Evolutionary conservation across 345 rosid species (phyloP), one percentile per base, ranked within the genome.

Genomic region (Excoecaria cochinchinensis): DNA sequence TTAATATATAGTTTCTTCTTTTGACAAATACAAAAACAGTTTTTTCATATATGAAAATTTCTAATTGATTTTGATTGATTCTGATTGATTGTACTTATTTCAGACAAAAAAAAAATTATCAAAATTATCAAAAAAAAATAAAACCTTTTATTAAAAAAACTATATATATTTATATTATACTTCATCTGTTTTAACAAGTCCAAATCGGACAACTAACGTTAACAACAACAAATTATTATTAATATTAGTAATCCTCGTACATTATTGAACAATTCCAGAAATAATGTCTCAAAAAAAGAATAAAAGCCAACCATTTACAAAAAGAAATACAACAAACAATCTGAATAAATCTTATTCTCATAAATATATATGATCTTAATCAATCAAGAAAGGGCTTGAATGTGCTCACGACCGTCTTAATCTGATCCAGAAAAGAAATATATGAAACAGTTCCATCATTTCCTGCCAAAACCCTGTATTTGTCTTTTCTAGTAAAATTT

Each of bases 401-500:
- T 21, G 90, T 84, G 78, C 86, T 84, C 71, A 91, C 88, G 36
- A 84, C 86, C 78, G 82, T 84, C 86, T 85, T 88, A 22, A 85
- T 38, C 64, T 86, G 90, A 62, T 85, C 89, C 53, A 87, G 70
- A 61, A 87, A 72, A 1, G 94, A 88, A 42, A 73, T 81, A 80
- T 77, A 79, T 42, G 95, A 84, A 52, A 86, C 97, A 24, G 90
- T 87, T 77, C 98, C 97, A 50, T 94, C 98, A 48, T 89, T 92
- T 78, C 94, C 97, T 0, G 97, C 96, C 14, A 94, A 83, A 31
- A 92, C 87, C 72, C 86, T 85, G 79, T 94, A 92, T 70, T 92
- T 94, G 70, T 92, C 98, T 81, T 89, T 92, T 79, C 99, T 89
- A 0, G 99, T 92, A 50, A 90, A 92, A 71, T 91, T 90, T 44